Percentiles rank a stretch among this genome's conserved stretches.
Evolutionary conservation across 1,284 basidiomycete genomes (phyloP).

Genomic region (Sanghuangporus baumii): DNA sequence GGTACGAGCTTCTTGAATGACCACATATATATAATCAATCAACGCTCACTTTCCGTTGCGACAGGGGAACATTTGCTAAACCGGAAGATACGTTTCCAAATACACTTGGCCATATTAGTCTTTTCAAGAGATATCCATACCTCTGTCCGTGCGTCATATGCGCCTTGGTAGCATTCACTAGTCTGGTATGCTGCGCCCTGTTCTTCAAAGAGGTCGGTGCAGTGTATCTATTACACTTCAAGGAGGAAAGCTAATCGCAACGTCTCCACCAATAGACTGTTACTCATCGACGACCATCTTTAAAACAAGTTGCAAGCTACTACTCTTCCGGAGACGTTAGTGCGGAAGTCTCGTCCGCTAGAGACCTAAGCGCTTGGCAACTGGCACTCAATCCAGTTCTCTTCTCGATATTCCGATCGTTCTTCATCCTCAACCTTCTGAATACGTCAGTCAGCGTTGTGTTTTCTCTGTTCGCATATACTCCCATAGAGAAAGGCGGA

Average conservation of each 20-base stretch:
- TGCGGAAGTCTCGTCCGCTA: neutral
- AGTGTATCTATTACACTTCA: neutral
- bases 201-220: constrained; percentile 8
- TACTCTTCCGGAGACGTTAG: neutral
- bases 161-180: constrained; percentile 11
- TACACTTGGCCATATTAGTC: constrained; percentile 18
- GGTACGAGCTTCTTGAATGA: neutral
- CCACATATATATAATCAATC: neutral
- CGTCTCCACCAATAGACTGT: neutral
- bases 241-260: constrained; percentile 7
- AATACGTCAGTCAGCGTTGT: constrained; percentile 8
- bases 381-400: constrained; percentile 6
- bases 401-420: constrained; percentile 8
- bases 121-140: constrained; percentile 23
- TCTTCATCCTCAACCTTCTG: constrained; percentile 13
- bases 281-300: neutral
- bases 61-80: constrained; percentile 16
- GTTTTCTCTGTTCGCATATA: constrained; percentile 14
- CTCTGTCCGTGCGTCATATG: constrained; percentile 23
- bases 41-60: neutral
- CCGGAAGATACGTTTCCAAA: constrained; percentile 19
- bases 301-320: constrained; percentile 2
- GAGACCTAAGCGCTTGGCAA: neutral
- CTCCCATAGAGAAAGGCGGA: constrained; percentile 14
- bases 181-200: constrained; percentile 11